Conservation (phyloP, 2,329 filamentous ascomycete species). For the Thermothelomyces thermophilus region DNA sequence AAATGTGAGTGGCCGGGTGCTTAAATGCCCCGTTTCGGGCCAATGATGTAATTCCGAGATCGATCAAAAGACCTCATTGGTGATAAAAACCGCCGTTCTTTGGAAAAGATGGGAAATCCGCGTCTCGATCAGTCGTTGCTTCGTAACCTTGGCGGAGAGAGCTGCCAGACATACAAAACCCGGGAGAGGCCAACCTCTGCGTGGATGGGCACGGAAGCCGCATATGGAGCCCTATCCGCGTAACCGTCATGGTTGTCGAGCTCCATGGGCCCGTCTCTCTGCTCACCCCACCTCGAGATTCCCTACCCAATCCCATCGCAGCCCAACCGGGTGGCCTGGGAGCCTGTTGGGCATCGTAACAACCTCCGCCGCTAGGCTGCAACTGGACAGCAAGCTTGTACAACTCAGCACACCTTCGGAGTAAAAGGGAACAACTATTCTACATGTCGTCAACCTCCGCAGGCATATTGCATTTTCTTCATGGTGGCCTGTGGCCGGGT, state of each 20-base stretch:
- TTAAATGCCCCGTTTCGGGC: constrained; percentile 10
- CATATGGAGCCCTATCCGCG: not conserved
- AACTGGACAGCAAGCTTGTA: constrained; percentile 33
- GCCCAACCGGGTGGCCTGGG: constrained; percentile 32
- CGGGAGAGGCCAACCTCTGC: not conserved
- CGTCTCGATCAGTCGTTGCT: too few relatives aligned
- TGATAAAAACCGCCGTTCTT: constrained; percentile 4
- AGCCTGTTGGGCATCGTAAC: constrained; percentile 45
- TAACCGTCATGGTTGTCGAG: not conserved
- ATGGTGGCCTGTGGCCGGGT: constrained; percentile 22
- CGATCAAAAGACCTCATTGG: constrained; percentile 20
- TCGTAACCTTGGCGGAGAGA: too few relatives aligned
- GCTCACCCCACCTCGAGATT: constrained; percentile 11
- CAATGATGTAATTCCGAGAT: constrained; percentile 21
- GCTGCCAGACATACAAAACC: not conserved
- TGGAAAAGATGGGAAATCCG: too few relatives aligned
- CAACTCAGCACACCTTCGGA: constrained; percentile 39
- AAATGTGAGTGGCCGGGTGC: constrained; percentile 18
- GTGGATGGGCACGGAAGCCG: not conserved
- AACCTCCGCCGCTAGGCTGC: constrained; percentile 34
- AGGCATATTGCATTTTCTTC: constrained; percentile 7
- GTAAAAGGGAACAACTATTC: not conserved
- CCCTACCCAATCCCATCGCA: constrained; percentile 28
- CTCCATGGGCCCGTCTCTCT: not conserved
- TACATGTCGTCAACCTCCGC: not conserved